Conservation (phyloP, 164 flowering plant species). For the Echeveria elegans region DNA sequence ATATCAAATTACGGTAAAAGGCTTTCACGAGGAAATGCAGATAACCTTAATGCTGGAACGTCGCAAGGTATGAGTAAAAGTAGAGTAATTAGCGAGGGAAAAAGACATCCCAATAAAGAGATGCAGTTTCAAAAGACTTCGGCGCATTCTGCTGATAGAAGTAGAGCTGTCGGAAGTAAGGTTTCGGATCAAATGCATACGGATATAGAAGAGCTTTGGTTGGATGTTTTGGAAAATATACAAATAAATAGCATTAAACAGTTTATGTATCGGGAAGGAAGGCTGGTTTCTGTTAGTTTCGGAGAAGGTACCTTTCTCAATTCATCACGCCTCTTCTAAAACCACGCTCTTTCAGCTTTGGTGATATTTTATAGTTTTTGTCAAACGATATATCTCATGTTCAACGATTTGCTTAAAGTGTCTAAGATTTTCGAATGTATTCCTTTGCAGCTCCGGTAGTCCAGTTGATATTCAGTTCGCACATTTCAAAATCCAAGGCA, state of each 20-base stretch:
- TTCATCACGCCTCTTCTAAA: not conserved
- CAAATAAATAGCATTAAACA: conserved; percentile 43
- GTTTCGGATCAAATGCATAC: conserved; percentile 21
- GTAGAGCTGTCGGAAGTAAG: conserved; percentile 24
- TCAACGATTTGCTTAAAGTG: no score
- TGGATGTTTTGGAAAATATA: conserved; percentile 57
- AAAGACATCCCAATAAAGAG: conserved; percentile 21
- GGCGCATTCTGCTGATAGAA: conserved; percentile 17
- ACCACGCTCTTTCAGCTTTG: not conserved
- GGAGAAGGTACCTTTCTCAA: conserved; percentile 68
- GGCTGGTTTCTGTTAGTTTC: conserved; percentile 60
- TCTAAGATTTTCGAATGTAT: not conserved
- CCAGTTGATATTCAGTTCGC: conserved; percentile 71
- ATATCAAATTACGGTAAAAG: conserved; percentile 25
- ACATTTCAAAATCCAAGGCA: conserved; percentile 52
- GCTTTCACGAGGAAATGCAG: conserved; percentile 24
- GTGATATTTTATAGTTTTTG: not conserved
- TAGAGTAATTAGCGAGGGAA: conserved; percentile 27
- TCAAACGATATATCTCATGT: not conserved
- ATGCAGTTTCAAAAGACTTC: conserved; percentile 24
- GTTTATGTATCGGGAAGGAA: conserved; percentile 78
- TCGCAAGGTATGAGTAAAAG: conserved; percentile 14
- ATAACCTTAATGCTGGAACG: conserved; percentile 26
- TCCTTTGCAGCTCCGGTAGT: conserved; percentile 68
- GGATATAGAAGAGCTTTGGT: conserved; percentile 73